phyloP scores from a whole-genome alignment of 2,329 filamentous ascomycete species.

The Neofusicoccum cordaticola region DNA sequence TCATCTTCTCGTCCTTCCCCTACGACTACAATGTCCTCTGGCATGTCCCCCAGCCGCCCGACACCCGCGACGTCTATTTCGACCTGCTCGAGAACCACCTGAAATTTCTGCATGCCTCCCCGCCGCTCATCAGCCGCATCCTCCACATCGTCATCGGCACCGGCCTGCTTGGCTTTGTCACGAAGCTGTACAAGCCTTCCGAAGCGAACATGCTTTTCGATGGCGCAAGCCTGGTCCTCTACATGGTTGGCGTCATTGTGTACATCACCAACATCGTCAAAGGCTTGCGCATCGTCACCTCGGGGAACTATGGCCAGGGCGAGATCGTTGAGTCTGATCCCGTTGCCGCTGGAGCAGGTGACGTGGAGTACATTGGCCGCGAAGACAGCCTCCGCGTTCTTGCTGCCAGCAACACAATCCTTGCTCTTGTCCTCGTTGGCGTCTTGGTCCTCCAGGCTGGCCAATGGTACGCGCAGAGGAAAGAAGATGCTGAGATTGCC shows the following conservation, averaged over 20 bases:
- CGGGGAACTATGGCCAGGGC: constrained; percentile 60
- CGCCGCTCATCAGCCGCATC: constrained; percentile 87
- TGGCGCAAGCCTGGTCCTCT: constrained; percentile 67
- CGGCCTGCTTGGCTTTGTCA: constrained; percentile 78
- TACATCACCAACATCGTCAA: constrained; percentile 97
- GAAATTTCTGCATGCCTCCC: constrained; percentile 84
- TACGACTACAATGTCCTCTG: constrained; percentile 93
- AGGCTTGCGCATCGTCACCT: constrained; percentile 79
- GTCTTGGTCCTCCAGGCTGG: constrained; percentile 91
- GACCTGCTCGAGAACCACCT: constrained; percentile 86
- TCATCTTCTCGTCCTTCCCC: constrained; percentile 93
- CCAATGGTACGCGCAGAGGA: constrained; percentile 97
- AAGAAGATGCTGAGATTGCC: constrained; percentile 77
- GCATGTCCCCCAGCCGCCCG: constrained; percentile 57
- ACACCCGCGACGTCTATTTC: constrained; percentile 66
- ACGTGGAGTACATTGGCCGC: constrained; percentile 65
- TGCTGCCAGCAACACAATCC: constrained; percentile 91
- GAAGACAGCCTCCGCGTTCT: constrained; percentile 91
- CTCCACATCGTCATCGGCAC: constrained; percentile 90
- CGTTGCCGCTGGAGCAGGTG: constrained; percentile 34
- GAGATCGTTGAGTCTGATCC: constrained; percentile 34
- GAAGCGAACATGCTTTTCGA: constrained; percentile 97
- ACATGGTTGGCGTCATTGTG: constrained; percentile 83
- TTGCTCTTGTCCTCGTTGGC: constrained; percentile 87
- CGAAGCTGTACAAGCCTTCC: constrained; percentile 90